Conservation (phyloP, 2,329 filamentous ascomycete species). For the Aspergillus felis region DNA sequence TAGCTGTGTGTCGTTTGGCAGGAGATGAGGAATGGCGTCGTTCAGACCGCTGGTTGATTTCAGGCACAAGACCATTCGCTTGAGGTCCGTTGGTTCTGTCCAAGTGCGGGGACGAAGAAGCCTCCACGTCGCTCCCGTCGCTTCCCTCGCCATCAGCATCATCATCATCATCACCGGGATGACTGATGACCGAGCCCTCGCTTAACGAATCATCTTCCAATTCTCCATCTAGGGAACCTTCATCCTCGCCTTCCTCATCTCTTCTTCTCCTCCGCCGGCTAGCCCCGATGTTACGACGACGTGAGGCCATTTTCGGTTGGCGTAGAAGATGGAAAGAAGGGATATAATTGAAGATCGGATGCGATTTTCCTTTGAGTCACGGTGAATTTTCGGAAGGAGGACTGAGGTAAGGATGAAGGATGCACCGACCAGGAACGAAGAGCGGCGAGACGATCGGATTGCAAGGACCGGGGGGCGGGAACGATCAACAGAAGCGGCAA, state of each 20-base stretch:
- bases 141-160: conserved; percentile 58
- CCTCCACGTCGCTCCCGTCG: conserved; percentile 54
- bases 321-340: neutral
- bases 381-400: conserved; percentile 1
- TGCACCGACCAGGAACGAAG: conserved; percentile 15
- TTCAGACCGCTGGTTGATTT: conserved; percentile 26
- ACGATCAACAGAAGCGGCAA: conserved; percentile 8
- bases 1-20: conserved; percentile 29
- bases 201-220: conserved; percentile 61
- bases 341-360: neutral
- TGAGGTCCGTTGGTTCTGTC: conserved; percentile 20
- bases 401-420: conserved; percentile 12
- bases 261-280: conserved; percentile 42
- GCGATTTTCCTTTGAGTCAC: neutral
- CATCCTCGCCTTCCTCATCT: conserved; percentile 49
- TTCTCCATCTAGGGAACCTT: conserved; percentile 47
- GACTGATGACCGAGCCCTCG: conserved; percentile 56
- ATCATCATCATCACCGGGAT: conserved; percentile 53
- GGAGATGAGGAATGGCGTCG: conserved; percentile 32
- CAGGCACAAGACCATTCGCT: conserved; percentile 25
- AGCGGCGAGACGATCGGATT: conserved; percentile 20
- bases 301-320: conserved; percentile 38
- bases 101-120: conserved; percentile 23
- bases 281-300: conserved; percentile 42
- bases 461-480: conserved; percentile 15